Conservation (phyloP, 495 filamentous ascomycete species). For the Penicillium silybi region DNA sequence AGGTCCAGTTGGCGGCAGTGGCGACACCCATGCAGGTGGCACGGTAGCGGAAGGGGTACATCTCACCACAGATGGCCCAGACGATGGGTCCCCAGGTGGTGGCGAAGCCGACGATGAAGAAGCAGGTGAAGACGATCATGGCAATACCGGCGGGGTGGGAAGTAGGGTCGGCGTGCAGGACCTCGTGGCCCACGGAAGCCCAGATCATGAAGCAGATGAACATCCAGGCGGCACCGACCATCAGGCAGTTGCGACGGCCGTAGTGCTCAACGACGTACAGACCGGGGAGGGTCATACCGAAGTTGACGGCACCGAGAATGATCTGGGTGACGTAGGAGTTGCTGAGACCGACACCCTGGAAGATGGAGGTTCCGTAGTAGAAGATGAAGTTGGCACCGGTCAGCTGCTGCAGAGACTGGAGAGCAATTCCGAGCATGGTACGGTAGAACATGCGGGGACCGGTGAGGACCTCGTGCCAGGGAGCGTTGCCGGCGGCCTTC, state of each 20-base stretch:
- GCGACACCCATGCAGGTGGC: conserved; percentile 72
- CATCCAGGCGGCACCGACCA: conserved; percentile 65
- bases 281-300: conserved; percentile 66
- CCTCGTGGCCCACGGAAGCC: conserved; percentile 63
- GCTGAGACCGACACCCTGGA: conserved; percentile 61
- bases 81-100: conserved; percentile 82
- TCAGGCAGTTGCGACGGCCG: conserved; percentile 63
- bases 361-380: conserved; percentile 75
- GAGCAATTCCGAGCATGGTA: conserved; percentile 60
- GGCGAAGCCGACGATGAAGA: conserved; percentile 60
- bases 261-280: conserved; percentile 69
- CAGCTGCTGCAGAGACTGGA: conserved; percentile 72
- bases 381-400: conserved; percentile 79
- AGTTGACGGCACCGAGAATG: conserved; percentile 72
- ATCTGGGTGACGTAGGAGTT: conserved; percentile 71
- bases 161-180: conserved; percentile 50
- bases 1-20: conserved; percentile 82
- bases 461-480: conserved; percentile 65
- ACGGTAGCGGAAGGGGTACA: conserved; percentile 75
- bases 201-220: conserved; percentile 71
- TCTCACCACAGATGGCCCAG: conserved; percentile 76
- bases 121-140: conserved; percentile 73
- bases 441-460: conserved; percentile 72
- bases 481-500: conserved; percentile 47
- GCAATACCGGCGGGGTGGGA: conserved; percentile 60